These are phyloP conservation scores for Bipolaris bicolor DNA, from an alignment of 2,329 filamentous ascomycete genomes.

Conservation along the genomic window DNA sequence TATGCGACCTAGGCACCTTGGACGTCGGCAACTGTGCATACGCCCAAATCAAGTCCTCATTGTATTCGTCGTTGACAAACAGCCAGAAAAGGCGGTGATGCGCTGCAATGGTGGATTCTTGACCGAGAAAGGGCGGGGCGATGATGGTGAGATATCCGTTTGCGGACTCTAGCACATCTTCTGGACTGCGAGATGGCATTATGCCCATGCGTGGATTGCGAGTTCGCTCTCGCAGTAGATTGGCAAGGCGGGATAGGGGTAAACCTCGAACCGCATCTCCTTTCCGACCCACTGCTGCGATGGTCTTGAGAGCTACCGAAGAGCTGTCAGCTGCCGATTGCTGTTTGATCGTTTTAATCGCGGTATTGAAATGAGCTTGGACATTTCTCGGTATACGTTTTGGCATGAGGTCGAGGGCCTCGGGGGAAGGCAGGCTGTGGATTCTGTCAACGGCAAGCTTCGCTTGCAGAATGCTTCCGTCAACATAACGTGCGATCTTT, in stretches of 20 bases:
- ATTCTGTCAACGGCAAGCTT: constrained; percentile 19
- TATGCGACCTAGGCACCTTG: constrained; percentile 5
- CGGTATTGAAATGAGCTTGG: constrained; percentile 5
- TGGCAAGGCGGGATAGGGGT: constrained; percentile 7
- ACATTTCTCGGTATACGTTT: constrained; percentile 9
- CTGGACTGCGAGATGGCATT: constrained; percentile 6
- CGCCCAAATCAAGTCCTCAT: constrained; percentile 15
- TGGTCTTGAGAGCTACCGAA: constrained; percentile 8
- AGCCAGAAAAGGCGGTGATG: constrained; percentile 5
- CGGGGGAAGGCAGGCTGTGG: constrained; percentile 8
- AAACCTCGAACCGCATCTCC: not conserved
- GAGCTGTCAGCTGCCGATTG: not conserved
- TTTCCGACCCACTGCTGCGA: constrained; percentile 9
- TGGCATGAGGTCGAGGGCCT: constrained; percentile 5
- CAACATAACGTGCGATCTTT: constrained; percentile 3
- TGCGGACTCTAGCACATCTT: constrained; percentile 7
- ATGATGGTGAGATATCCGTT: constrained; percentile 11
- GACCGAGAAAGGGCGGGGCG: not conserved
- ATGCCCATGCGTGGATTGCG: not conserved
- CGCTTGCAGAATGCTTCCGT: constrained; percentile 9
- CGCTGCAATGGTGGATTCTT: constrained; percentile 5
- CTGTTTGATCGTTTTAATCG: constrained; percentile 1
- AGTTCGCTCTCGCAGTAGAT: constrained; percentile 4
- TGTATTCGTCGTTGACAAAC: constrained; percentile 13
- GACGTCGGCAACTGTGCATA: constrained; percentile 11